Base-by-base conservation (phyloP, 495 filamentous ascomycete species). In the Evansstolkia leycettana region DNA sequence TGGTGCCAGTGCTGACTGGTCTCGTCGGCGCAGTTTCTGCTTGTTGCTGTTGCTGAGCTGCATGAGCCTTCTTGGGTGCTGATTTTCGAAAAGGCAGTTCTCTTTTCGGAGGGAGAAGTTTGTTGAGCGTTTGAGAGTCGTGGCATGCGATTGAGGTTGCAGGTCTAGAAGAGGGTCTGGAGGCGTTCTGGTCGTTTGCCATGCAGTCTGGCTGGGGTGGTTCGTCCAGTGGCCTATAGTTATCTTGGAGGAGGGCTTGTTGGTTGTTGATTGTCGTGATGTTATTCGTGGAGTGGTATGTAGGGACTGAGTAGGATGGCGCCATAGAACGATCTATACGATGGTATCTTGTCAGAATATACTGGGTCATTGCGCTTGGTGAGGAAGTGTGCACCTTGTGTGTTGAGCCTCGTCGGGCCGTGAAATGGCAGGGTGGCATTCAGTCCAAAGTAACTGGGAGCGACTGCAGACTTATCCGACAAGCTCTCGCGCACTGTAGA, bases 61-160 rank as follows among this genome's bases (percentile, higher is more conserved):
- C 20, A 23, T 4, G 20, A 9, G 4, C 20, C 20, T 23, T 4
- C 20, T 23, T 23, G 4, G 5, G 20, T 4, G 20, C 5, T 5
- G 20, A 23, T 23, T 23, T 23, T 23, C 16, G 34, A 34, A 68
- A 69, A 3, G 67, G 67, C 1, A 72, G 50, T 8, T 55, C 51
- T 28, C 66, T 41, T 35, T 53, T 64, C n/a, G 67, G 67, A 13
- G 67, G 67, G 6, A 68, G 45, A 39, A 59, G 50, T 20, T 61
- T 49, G 28, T 60, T 51, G 0, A 66, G 45, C 13, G 46, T 33
- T 28, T 58, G 42, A 13, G 35, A 17, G 12, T 54, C 49, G 24
- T 56, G 48, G 18, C 34, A 50, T 9, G 39, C 38, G 16, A 42
- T 42, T 8, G 45, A 27, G 7, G 51, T 42, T 2, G 43, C 38